Conservation (phyloP, 2,329 filamentous ascomycete species). For the Colletotrichum sp. region DNA sequence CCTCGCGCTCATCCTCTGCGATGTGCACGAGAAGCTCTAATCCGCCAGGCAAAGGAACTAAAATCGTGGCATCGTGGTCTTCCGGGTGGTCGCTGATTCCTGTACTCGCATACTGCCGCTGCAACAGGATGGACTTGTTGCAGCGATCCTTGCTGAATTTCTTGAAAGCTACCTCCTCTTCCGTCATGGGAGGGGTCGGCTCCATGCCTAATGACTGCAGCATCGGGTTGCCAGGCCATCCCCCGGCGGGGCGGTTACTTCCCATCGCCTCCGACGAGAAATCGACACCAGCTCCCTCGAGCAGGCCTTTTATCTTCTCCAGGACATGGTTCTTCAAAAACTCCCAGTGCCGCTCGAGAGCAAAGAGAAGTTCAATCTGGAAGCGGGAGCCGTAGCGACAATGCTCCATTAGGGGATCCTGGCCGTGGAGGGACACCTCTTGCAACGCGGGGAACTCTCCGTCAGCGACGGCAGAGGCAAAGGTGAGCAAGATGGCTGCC, state of each 20-base stretch:
- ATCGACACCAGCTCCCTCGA: not conserved
- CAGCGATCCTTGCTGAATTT: not conserved
- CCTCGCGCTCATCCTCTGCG: no score
- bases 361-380: not conserved
- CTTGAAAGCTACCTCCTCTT: not conserved
- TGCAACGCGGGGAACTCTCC: not conserved
- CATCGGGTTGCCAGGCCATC: not conserved
- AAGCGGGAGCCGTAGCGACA: accelerated
- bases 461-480: not conserved
- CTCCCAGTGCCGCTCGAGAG: not conserved
- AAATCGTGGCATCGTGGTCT: not conserved
- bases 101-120: no score
- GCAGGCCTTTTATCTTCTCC: not conserved
- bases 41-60: not conserved
- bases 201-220: not conserved
- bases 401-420: not conserved
- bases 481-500: not conserved
- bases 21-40: no score
- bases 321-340: not conserved
- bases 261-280: not conserved
- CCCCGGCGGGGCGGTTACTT: not conserved
- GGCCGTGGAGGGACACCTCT: not conserved
- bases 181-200: not conserved
- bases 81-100: no score
- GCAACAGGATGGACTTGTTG: not conserved